Evolutionary conservation across 345 rosid genomes (phyloP), one percentile per base, ranked within the genome.

Genomic region (Eucalyptus pauciflora): DNA sequence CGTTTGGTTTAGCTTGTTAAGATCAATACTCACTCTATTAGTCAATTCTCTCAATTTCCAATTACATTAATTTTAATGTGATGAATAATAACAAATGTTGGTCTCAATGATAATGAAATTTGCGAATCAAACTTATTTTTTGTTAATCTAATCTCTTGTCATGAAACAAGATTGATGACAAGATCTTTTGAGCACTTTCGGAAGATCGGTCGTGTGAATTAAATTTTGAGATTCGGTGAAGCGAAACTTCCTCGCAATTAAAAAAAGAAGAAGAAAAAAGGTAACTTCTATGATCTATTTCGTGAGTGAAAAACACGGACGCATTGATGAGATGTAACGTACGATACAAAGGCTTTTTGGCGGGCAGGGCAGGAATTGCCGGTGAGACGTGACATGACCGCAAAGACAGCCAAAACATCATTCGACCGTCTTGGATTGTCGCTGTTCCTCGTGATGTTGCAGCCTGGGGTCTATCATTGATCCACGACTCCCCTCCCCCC

Each of bases 61-160:
- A n/a, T 31, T 64, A 64, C 2, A 0, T 64, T 64, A 1, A 13
- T 64, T 13, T 62, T 62, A 6, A 64, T n/a, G 18, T 0, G 0
- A 29, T 64, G 18, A 5, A 64, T 8, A 13, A 31, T 6, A 64
- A n/a, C 2, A 29, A 64, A 13, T 64, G 14, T 12, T 12, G 7
- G 7, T 60, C 15, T 60, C 31, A 7, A 29, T n/a, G 10, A n/a
- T 2, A 29, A 13, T 29, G 37, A 7, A 64, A 64, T 64, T 64
- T 4, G 2, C 3, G 2, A 17, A 67, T 67, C 18, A 8, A 67
- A 67, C 5, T 31, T 31, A 8, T 67, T 67, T 14, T 14, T 67
- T 8, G 33, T n/a, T 31, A 67, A 4, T 67, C 20, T 13, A n/a
- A 14, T 8, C 76, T 67, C 76, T 7, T 4, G 20, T 15, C 7